Conservation (phyloP, 129 eudicot genomes). For the Mikania micrantha region DNA sequence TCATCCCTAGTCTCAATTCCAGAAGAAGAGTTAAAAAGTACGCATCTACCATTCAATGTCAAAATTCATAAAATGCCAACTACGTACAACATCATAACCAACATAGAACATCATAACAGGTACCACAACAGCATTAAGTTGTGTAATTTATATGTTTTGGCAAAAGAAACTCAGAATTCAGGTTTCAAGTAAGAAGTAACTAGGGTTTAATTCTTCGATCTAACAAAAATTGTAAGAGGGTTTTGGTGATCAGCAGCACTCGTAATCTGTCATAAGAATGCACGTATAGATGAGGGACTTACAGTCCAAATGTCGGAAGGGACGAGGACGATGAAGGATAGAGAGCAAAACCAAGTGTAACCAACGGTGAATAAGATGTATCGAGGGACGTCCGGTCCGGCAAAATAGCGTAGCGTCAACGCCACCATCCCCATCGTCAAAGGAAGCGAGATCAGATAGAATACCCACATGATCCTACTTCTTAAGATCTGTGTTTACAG, state of each 20-base stretch:
- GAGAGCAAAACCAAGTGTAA: slow-evolving; percentile 91
- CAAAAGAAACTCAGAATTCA: neutral
- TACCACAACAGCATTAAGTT: neutral
- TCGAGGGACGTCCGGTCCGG: slow-evolving; percentile 86
- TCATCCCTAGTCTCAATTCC: slow-evolving; percentile 1
- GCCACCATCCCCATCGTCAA: slow-evolving; percentile 82
- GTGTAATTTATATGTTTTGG: neutral
- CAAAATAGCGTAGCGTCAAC: slow-evolving; percentile 64
- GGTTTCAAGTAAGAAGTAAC: neutral
- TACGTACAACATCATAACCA: neutral
- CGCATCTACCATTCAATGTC: neutral
- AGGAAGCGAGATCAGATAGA: slow-evolving; percentile 83
- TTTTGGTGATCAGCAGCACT: neutral
- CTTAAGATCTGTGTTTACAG: neutral
- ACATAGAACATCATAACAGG: neutral
- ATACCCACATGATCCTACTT: slow-evolving; percentile 69
- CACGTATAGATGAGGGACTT: neutral
- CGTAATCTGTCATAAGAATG: too few species aligned
- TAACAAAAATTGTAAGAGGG: neutral
- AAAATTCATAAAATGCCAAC: neutral
- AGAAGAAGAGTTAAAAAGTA: neutral
- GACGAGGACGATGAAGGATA: slow-evolving; percentile 86
- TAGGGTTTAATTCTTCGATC: slow-evolving; percentile 14
- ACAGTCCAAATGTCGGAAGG: slow-evolving; percentile 99
- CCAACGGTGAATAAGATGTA: slow-evolving; percentile 85